Percentiles rank a stretch among this genome's conserved stretches.
Evolutionary conservation across 2,329 filamentous ascomycete genomes (phyloP).

Genomic region (Taxawa tesnikishii): DNA sequence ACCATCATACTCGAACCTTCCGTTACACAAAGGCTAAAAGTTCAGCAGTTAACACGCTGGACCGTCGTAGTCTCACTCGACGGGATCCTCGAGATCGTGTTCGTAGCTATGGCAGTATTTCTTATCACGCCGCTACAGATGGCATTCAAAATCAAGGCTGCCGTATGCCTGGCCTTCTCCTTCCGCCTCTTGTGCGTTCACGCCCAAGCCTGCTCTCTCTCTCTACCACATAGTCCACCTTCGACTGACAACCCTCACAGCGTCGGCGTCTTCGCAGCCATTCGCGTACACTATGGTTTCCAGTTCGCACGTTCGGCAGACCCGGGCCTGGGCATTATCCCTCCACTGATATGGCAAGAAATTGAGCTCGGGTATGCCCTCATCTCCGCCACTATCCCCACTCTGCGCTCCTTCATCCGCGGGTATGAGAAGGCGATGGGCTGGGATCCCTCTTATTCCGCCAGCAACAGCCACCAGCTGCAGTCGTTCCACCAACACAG

Average conservation of each 20-base stretch:
- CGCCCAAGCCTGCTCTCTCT: too few species aligned
- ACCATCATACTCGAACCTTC: neutral
- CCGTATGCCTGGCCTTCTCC: constrained; percentile 16
- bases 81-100: constrained; percentile 15
- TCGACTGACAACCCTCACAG: too few species aligned
- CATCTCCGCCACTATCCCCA: constrained; percentile 17
- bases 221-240: too few species aligned
- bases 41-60: constrained; percentile 12
- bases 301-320: constrained; percentile 6
- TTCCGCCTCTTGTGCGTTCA: constrained; percentile 12
- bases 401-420: constrained; percentile 16
- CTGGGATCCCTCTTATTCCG: constrained; percentile 8
- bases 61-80: constrained; percentile 14
- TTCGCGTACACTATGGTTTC: constrained; percentile 7
- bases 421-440: constrained; percentile 14
- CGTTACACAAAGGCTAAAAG: neutral
- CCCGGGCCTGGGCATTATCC: constrained; percentile 11
- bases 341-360: constrained; percentile 16
- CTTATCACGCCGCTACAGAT: constrained; percentile 18
- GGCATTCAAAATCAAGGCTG: constrained; percentile 15
- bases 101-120: constrained; percentile 12
- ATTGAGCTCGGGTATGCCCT: constrained; percentile 17
- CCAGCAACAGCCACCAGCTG: neutral
- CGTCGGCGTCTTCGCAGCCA: constrained; percentile 7
- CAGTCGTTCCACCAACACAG: neutral